A percentile compares a stretch with the other conserved stretches of the same genome.
Evolutionary conservation across 192 early-diverging fungal species (phyloP).

Genomic region (Globomyces pollinis-pini): DNA sequence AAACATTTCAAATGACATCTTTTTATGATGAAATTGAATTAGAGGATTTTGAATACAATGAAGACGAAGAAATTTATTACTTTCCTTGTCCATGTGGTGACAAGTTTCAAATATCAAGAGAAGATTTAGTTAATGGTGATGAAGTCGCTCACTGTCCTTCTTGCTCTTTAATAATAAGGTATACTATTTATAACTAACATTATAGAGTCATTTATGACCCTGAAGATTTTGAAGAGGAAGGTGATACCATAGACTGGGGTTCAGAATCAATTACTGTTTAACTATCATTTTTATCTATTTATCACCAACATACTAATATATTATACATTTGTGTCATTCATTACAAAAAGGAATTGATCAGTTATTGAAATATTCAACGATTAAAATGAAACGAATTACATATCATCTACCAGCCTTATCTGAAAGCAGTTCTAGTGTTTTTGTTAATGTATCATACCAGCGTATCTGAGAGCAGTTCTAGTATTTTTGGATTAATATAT

Average conservation of each 20-base stretch:
- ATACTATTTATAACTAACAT: constrained; percentile 18
- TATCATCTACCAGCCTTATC: too few relatives aligned
- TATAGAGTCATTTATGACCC: constrained; percentile 82
- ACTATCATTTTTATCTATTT: too few relatives aligned
- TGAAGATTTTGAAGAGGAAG: constrained; percentile 20
- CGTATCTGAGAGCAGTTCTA: too few relatives aligned
- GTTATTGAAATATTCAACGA: too few relatives aligned
- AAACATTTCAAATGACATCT: constrained; percentile 10
- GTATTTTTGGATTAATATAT: too few relatives aligned
- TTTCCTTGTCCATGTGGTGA: constrained; percentile 98
- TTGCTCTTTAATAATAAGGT: constrained; percentile 90
- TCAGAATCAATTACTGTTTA: background rate
- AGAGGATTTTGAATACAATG: constrained; percentile 91
- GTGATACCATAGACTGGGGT: constrained; percentile 4
- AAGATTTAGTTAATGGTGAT: constrained; percentile 72
- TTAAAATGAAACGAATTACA: too few relatives aligned
- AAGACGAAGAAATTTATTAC: constrained; percentile 69
- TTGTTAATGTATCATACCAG: too few relatives aligned
- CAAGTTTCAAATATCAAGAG: constrained; percentile 78
- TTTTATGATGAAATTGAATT: constrained; percentile 28
- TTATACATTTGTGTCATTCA: too few relatives aligned
- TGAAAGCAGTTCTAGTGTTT: too few relatives aligned
- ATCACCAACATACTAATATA: too few relatives aligned
- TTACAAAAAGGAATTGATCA: too few relatives aligned
- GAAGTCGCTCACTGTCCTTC: constrained; percentile 85